Evolutionary conservation across 352 stramenopile genomes (phyloP).

Genomic region (Nothophytophthora sp.): DNA sequence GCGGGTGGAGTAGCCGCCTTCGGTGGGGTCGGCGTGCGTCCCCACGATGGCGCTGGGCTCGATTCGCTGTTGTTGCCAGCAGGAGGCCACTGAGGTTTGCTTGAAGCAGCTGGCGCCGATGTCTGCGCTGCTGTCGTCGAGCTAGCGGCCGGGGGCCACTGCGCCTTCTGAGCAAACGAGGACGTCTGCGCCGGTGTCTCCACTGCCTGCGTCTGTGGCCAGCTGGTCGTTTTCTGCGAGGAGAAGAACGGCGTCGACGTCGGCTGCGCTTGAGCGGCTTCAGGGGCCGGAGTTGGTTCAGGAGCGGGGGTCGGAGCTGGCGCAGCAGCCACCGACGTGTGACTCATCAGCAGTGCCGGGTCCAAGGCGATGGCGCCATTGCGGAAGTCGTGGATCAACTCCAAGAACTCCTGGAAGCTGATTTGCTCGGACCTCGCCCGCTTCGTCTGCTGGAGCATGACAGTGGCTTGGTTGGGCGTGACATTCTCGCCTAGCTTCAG

Average conservation of each 20-base stretch:
- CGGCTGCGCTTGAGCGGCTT: not conserved
- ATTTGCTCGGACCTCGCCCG: slow-evolving; percentile 46
- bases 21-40: slow-evolving; percentile 27
- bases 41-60: slow-evolving; percentile 20
- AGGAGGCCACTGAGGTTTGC: slow-evolving; percentile 31
- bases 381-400: slow-evolving; percentile 73
- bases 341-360: slow-evolving; percentile 38
- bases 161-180: slow-evolving; percentile 49
- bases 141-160: slow-evolving; percentile 40
- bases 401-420: slow-evolving; percentile 84
- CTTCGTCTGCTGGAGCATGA: slow-evolving; percentile 71
- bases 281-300: slow-evolving; percentile 9
- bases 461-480: slow-evolving; percentile 50
- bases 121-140: slow-evolving; percentile 8
- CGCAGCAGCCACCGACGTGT: slow-evolving; percentile 37
- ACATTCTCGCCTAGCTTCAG: slow-evolving; percentile 83
- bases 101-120: slow-evolving; percentile 9
- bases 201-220: slow-evolving; percentile 8
- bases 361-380: slow-evolving; percentile 64
- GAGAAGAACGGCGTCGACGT: slow-evolving; percentile 20
- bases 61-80: too few relatives aligned
- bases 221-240: slow-evolving; percentile 18
- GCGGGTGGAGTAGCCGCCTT: slow-evolving; percentile 27
- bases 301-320: not conserved
- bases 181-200: slow-evolving; percentile 17